phyloP scores from a whole-genome alignment of 257 asterid species.

The Rehmannia glutinosa region DNA sequence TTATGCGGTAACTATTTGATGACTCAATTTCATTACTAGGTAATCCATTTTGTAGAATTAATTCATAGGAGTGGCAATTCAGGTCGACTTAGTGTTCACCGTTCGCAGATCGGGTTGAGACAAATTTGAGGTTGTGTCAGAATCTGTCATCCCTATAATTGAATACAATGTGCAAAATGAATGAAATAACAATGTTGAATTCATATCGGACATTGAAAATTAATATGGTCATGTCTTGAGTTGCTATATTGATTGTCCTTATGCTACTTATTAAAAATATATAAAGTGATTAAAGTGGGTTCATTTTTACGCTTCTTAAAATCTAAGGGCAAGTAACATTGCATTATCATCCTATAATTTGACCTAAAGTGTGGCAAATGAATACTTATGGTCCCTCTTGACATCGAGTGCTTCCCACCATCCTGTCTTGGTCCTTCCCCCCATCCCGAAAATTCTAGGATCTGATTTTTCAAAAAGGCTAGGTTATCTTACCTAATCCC shows the following conservation, averaged over 20 bases:
- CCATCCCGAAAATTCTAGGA: slow-evolving; percentile 21
- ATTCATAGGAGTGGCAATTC: too few relatives aligned
- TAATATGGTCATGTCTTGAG: not conserved
- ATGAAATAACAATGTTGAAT: too few relatives aligned
- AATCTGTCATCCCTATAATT: too few relatives aligned
- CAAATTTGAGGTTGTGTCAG: too few relatives aligned
- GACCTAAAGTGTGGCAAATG: too few relatives aligned
- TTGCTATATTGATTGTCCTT: not conserved
- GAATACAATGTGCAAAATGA: too few relatives aligned
- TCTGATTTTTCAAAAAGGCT: slow-evolving; percentile 4
- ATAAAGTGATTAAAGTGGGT: not conserved
- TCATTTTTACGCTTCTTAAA: not conserved
- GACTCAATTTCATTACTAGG: too few relatives aligned
- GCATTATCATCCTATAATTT: slow-evolving; percentile 19
- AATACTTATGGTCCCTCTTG: slow-evolving; percentile 20
- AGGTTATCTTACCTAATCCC: slow-evolving; percentile 4
- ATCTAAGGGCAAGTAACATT: not conserved
- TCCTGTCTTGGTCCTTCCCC: slow-evolving; percentile 34
- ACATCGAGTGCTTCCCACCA: slow-evolving; percentile 32
- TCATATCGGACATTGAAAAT: too few relatives aligned
- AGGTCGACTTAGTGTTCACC: too few relatives aligned
- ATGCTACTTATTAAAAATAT: not conserved
- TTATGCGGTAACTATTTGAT: too few relatives aligned
- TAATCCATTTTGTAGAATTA: too few relatives aligned
- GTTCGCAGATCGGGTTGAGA: too few relatives aligned